Percentiles rank a stretch among this genome's conserved stretches.
These are phyloP conservation scores for Colletotrichum somersetense DNA, from an alignment of 2,329 filamentous ascomycete species.

Conservation along the genomic window DNA sequence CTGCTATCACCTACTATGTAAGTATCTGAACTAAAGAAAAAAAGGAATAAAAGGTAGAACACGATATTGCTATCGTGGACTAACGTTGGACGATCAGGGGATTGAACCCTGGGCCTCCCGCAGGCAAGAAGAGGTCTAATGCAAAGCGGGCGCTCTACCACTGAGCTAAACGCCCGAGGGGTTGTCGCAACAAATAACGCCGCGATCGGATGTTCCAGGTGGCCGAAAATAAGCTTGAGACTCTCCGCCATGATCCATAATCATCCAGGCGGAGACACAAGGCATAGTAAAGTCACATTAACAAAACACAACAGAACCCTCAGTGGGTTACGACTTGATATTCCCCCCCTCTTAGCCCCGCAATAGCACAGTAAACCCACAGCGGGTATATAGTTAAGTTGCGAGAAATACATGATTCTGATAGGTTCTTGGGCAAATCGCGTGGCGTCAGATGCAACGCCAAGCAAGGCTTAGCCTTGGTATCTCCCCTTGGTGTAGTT, in stretches of 20 bases:
- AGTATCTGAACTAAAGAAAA: neutral
- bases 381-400: neutral
- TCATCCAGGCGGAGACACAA: neutral
- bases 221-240: neutral
- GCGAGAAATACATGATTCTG: neutral
- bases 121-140: slow-evolving; percentile 2
- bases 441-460: fast-evolving
- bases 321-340: neutral
- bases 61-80: fast-evolving
- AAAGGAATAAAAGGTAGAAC: neutral
- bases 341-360: neutral
- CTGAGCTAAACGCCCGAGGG: slow-evolving; percentile 32
- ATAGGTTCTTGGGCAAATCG: neutral
- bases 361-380: neutral
- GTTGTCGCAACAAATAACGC: neutral
- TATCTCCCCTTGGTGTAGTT: slow-evolving; percentile 28
- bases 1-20: neutral
- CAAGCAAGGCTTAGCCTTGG: slow-evolving; percentile 13
- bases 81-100: slow-evolving; percentile 28
- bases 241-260: neutral
- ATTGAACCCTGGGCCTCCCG: slow-evolving; percentile 41
- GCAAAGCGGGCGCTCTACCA: slow-evolving; percentile 40
- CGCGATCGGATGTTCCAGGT: neutral
- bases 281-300: neutral
- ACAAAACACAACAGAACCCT: neutral